These are phyloP conservation scores for Posidonia oceanica DNA, from an alignment of 116 monocot genomes.

Conservation along the genomic window DNA sequence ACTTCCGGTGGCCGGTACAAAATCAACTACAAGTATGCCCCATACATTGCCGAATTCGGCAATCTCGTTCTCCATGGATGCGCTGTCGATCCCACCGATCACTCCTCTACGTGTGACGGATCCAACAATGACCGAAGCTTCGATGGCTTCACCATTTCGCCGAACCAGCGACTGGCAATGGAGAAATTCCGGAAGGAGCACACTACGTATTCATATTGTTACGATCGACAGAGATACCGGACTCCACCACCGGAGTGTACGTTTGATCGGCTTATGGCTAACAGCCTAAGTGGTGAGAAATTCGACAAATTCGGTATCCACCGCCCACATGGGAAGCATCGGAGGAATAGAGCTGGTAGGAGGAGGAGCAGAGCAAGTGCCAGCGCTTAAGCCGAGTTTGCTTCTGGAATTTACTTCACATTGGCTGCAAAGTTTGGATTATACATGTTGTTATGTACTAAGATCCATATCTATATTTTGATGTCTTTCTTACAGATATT, in stretches of 20 bases:
- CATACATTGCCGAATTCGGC: conserved; percentile 28
- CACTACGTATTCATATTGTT: conserved; percentile 37
- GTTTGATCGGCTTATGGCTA: too few relatives aligned
- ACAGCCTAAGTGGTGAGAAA: too few relatives aligned
- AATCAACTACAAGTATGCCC: conserved; percentile 38
- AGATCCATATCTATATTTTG: too few relatives aligned
- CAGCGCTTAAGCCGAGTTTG: neutral
- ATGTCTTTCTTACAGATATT: too few relatives aligned
- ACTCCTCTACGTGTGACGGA: conserved; percentile 17
- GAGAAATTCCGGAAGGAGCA: conserved; percentile 18
- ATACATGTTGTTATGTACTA: too few relatives aligned
- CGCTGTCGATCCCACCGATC: conserved; percentile 24
- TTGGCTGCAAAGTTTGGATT: too few relatives aligned
- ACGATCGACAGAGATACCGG: conserved; percentile 24
- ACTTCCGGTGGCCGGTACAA: conserved; percentile 45
- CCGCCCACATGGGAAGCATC: conserved; percentile 3
- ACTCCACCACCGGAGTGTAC: conserved; percentile 26
- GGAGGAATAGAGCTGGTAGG: too few relatives aligned
- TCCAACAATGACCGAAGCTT: neutral
- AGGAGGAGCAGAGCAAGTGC: neutral
- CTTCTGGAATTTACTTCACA: too few relatives aligned
- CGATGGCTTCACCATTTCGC: neutral
- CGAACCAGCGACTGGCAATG: conserved; percentile 20
- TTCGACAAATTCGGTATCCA: conserved; percentile 6
- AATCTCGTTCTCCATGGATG: conserved; percentile 38